Conservation (phyloP, 2,329 filamentous ascomycete genomes). For the Elsinoe arachidis region DNA sequence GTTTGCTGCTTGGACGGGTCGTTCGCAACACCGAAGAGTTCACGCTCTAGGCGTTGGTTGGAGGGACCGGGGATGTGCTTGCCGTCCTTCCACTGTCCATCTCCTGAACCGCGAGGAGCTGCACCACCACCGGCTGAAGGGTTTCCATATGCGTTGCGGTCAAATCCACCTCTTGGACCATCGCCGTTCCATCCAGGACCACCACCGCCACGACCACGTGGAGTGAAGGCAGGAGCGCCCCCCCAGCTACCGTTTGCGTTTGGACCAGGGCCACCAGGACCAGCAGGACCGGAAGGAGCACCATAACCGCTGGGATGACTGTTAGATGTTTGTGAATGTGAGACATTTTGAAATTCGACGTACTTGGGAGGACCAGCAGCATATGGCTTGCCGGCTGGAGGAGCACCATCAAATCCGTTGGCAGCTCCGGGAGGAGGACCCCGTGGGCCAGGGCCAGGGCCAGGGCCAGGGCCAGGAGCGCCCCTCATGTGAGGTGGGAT, state of each 20-base stretch:
- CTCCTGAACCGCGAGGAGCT: slow-evolving; percentile 71
- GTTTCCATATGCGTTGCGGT: slow-evolving; percentile 56
- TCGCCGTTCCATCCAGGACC: slow-evolving; percentile 29
- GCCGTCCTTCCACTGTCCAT: slow-evolving; percentile 93
- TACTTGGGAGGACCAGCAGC: not conserved
- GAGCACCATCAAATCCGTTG: slow-evolving; percentile 43
- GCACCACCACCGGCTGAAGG: slow-evolving; percentile 43
- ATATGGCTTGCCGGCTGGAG: not conserved
- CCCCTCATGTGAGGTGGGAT: slow-evolving; percentile 76
- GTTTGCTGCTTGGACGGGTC: slow-evolving; percentile 93
- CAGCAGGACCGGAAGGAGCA: slow-evolving; percentile 36
- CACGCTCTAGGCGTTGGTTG: slow-evolving; percentile 85
- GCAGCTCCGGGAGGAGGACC: slow-evolving; percentile 36
- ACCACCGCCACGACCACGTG: slow-evolving; percentile 28
- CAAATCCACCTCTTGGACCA: slow-evolving; percentile 40
- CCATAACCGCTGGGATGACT: slow-evolving; percentile 23
- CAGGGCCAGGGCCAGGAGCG: slow-evolving; percentile 30
- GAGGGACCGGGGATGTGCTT: slow-evolving; percentile 87
- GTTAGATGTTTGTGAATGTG: slow-evolving; percentile 18
- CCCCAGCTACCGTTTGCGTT: slow-evolving; percentile 44
- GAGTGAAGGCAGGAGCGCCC: slow-evolving; percentile 48
- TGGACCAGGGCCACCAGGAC: slow-evolving; percentile 22
- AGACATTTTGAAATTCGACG: not conserved
- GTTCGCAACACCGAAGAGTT: slow-evolving; percentile 85
- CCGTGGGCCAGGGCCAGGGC: slow-evolving; percentile 16